Conservation (phyloP, 2,329 filamentous ascomycete genomes). For the Pseudogymnoascus sp. region DNA sequence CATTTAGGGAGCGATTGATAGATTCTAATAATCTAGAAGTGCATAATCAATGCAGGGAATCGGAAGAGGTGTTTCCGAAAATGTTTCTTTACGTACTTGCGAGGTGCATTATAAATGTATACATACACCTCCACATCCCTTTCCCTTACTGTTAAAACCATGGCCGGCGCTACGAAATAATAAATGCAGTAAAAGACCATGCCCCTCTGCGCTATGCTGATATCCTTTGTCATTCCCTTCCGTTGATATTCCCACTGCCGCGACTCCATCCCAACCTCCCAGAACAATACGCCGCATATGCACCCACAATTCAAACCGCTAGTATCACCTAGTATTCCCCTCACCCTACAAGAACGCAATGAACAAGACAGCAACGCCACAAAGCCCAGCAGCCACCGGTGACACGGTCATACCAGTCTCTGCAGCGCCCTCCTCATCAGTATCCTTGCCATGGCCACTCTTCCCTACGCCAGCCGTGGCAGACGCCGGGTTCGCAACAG, state of each 20-base stretch:
- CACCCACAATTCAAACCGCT: background rate
- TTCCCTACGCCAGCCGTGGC: slow-evolving; percentile 37
- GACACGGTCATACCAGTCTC: background rate
- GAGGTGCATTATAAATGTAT: no score
- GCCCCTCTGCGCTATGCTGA: no score
- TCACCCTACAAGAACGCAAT: background rate
- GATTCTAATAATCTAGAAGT: no score
- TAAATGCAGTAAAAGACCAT: no score
- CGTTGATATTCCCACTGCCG: background rate
- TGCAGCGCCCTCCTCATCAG: background rate
- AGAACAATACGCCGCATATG: background rate
- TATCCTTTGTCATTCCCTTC: no score
- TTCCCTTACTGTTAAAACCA: no score
- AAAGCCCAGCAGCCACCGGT: background rate
- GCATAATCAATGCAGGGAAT: no score
- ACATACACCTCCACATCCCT: no score
- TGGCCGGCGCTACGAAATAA: no score
- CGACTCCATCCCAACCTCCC: background rate
- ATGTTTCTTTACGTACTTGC: no score
- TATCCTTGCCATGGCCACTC: background rate
- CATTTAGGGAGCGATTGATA: background rate
- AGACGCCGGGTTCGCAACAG: slow-evolving; percentile 40
- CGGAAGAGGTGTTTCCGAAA: no score
- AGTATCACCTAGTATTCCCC: background rate
- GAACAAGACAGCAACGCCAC: background rate